Evolutionary conservation across 2,329 filamentous ascomycete genomes (phyloP).

Genomic region (Kalaharituber pfeilii): DNA sequence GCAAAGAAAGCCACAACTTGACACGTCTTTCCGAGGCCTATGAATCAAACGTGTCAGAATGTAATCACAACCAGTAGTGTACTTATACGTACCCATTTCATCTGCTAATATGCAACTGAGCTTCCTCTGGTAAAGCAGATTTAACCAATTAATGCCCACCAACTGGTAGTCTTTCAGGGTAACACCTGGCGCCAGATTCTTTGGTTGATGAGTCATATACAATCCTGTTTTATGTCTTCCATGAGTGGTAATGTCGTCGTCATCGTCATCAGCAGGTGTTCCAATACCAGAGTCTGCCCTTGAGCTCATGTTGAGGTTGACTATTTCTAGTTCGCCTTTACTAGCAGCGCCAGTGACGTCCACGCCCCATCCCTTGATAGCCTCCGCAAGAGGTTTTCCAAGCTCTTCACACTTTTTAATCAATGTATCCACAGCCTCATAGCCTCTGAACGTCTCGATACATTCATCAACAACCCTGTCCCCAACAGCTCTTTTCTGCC

Average conservation of each 20-base stretch:
- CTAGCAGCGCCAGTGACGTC: constrained; percentile 38
- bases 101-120: constrained; percentile 86
- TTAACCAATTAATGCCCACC: constrained; percentile 88
- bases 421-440: constrained; percentile 66
- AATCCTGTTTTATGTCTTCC: constrained; percentile 25
- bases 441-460: constrained; percentile 57
- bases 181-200: constrained; percentile 57
- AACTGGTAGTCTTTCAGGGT: constrained; percentile 85
- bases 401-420: constrained; percentile 58
- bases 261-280: constrained; percentile 36
- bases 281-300: constrained; percentile 50
- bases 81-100: constrained; percentile 54
- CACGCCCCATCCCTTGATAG: constrained; percentile 52
- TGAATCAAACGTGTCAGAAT: constrained; percentile 4
- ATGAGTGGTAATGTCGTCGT: constrained; percentile 31
- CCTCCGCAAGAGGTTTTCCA: constrained; percentile 46
- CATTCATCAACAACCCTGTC: constrained; percentile 50
- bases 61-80: not conserved
- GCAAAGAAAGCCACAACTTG: constrained; percentile 87
- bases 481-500: constrained; percentile 39
- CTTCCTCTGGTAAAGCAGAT: constrained; percentile 58
- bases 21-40: constrained; percentile 69
- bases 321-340: constrained; percentile 42
- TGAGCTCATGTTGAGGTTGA: constrained; percentile 26
- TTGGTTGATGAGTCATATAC: constrained; percentile 48